Evolutionary conservation across 805 yeast genomes (phyloP), one percentile per base, ranked within the genome.

Genomic region (Candida suzukii): DNA sequence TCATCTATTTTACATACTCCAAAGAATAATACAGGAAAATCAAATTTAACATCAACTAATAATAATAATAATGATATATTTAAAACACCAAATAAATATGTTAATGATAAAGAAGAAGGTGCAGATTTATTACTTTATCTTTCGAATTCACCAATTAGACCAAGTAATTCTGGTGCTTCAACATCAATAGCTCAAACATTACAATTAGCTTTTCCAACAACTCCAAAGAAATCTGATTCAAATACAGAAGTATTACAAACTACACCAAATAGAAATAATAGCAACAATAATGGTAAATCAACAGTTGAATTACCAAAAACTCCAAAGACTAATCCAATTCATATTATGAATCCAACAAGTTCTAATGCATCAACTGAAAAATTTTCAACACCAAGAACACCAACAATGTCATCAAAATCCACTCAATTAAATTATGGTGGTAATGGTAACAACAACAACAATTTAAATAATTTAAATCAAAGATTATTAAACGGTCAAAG

Each of bases 101-200:
- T 39, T 13, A 49, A 51, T 34, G 64, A 60, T 16, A 54, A 47
- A 35, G 62, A 57, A 38, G 93, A 84, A 60, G 95, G 95, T 13
- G 95, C 95, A 1, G 91, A 83, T 57, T 63, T 87, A 46, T 70
- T 87, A 46, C 74, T 87, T 76, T 87, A 76, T 59, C 66, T 87
- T 50, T 95, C 95, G 2, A 83, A 90, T 7, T 83, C 93, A 9
- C 95, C 95, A 1, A 61, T 61, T 1, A 49, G 60, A 41, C 51
- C 58, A 1, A 34, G 49, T n/a, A 29, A 29, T n/a, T 12, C 24
- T 26, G 29, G 29, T 16, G 9, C 33, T 30, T 17, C n/a, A 18
- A 17, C 35, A 43, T 38, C 13, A 45, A 44, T 19, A 41, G 35
- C 35, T 31, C 35, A 31, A 31, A 19, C 35, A 7, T 31, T 31